Conservation (phyloP, 2,329 filamentous ascomycete species). For the Trichoderma lentiforme region DNA sequence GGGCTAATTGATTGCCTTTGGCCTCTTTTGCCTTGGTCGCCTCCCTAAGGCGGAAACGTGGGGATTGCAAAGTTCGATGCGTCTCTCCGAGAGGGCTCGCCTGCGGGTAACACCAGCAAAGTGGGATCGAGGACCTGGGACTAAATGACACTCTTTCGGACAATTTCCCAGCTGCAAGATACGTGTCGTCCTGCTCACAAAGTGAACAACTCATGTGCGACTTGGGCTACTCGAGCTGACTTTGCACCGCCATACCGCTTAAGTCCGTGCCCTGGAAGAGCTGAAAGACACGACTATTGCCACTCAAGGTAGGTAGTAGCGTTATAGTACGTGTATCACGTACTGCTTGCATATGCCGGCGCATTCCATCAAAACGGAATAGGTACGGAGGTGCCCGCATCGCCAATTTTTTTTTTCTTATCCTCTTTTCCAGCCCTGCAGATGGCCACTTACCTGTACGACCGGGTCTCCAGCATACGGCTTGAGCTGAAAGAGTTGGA, state of each 20-base stretch:
- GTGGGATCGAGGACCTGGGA: not conserved
- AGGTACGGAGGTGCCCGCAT: not conserved
- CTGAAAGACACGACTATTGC: not conserved
- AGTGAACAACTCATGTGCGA: not conserved
- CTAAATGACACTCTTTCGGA: slow-evolving; percentile 9
- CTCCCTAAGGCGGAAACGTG: slow-evolving; percentile 14
- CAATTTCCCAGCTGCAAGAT: slow-evolving; percentile 9
- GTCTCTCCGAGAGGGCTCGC: not conserved
- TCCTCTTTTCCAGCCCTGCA: slow-evolving; percentile 4
- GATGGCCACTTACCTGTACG: not conserved
- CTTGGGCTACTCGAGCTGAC: not conserved
- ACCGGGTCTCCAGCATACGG: not conserved
- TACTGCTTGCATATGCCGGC: slow-evolving; percentile 10
- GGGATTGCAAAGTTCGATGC: not conserved
- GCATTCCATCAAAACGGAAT: not conserved
- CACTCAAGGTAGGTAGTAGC: slow-evolving; percentile 12
- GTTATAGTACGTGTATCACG: not conserved
- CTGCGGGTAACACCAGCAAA: not conserved
- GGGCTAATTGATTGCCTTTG: slow-evolving; percentile 4
- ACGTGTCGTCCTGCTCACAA: not conserved
- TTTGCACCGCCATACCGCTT: not conserved
- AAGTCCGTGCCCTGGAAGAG: not conserved
- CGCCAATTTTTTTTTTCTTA: not conserved
- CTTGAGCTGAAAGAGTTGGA: slow-evolving; percentile 9
- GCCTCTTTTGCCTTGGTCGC: slow-evolving; percentile 8